Conservation (phyloP, 345 rosid genomes). For the Aethionema arabicum region DNA sequence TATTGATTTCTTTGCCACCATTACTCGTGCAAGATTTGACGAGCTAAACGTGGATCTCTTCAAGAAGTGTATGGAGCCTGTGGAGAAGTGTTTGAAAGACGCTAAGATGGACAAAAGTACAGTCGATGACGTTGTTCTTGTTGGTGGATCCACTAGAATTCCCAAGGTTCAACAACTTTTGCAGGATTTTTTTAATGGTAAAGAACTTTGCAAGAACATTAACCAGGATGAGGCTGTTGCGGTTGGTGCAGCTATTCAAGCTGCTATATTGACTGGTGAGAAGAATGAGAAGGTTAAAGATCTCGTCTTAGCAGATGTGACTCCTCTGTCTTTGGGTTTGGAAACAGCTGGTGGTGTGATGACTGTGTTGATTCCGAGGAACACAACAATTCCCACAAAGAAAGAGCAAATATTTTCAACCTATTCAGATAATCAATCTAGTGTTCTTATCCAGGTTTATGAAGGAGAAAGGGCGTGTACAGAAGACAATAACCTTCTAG, state of each 20-base stretch:
- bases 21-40: too few species aligned
- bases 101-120: conserved; percentile 57
- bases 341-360: conserved; percentile 43
- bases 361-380: conserved; percentile 34
- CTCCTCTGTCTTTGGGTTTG: not conserved
- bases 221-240: conserved; percentile 61
- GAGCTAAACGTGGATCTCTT: conserved; percentile 51
- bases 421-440: conserved; percentile 56
- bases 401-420: conserved; percentile 47
- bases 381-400: conserved; percentile 35
- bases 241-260: conserved; percentile 55
- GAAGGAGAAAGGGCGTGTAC: conserved; percentile 63
- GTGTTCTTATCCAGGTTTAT: conserved; percentile 60
- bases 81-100: conserved; percentile 47
- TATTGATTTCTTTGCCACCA: conserved; percentile 38
- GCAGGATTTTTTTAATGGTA: conserved; percentile 43
- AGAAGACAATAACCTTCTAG: conserved; percentile 55
- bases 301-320: not conserved
- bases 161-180: too few species aligned
- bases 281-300: conserved; percentile 16
- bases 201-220: conserved; percentile 56
- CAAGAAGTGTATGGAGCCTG: conserved; percentile 54
- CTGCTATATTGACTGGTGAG: conserved; percentile 53
- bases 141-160: too few species aligned
- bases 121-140: conserved; percentile 48